A percentile compares a stretch with the other conserved stretches of the same genome.
Evolutionary conservation across 1,284 basidiomycete genomes (phyloP).

Genomic region (Marasmius oreades): DNA sequence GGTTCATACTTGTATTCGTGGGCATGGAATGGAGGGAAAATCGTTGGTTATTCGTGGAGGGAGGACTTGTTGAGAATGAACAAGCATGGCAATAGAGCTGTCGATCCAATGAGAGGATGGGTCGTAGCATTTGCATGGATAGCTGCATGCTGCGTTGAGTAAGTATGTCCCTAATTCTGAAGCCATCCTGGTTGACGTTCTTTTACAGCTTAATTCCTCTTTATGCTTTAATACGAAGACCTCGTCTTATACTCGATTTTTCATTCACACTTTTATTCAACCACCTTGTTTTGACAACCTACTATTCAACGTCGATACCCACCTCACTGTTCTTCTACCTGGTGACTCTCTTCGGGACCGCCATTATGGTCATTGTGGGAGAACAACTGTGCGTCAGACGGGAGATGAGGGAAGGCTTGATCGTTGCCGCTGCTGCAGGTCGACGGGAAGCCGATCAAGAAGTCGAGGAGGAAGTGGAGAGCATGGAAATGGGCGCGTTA

Average conservation of each 20-base stretch:
- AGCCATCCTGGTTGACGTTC: conserved; percentile 5
- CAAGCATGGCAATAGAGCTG: conserved; percentile 32
- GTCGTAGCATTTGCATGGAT: conserved; percentile 84
- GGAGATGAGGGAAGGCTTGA: conserved; percentile 88
- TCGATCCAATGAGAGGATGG: conserved; percentile 82
- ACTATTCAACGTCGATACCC: conserved; percentile 86
- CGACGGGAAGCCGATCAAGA: conserved; percentile 31
- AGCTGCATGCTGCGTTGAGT: conserved; percentile 79
- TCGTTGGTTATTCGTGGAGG: conserved; percentile 54
- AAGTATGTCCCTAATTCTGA: conserved; percentile 17
- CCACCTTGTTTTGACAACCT: conserved; percentile 89
- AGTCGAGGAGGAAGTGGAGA: conserved; percentile 39
- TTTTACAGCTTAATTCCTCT: conserved; percentile 33
- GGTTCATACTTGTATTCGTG: conserved; percentile 60
- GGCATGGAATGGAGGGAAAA: conserved; percentile 75
- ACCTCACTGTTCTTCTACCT: conserved; percentile 89
- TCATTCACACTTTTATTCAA: conserved; percentile 85
- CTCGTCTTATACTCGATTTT: conserved; percentile 94
- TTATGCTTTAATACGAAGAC: conserved; percentile 84
- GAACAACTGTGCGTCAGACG: conserved; percentile 92
- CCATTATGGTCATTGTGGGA: conserved; percentile 74
- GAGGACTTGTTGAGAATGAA: conserved; percentile 45
- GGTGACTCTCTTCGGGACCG: conserved; percentile 69
- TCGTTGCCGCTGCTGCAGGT: conserved; percentile 31
- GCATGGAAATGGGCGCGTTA: conserved; percentile 58